phyloP scores from a whole-genome alignment of 345 rosid genomes.

The Citrus trifoliata region DNA sequence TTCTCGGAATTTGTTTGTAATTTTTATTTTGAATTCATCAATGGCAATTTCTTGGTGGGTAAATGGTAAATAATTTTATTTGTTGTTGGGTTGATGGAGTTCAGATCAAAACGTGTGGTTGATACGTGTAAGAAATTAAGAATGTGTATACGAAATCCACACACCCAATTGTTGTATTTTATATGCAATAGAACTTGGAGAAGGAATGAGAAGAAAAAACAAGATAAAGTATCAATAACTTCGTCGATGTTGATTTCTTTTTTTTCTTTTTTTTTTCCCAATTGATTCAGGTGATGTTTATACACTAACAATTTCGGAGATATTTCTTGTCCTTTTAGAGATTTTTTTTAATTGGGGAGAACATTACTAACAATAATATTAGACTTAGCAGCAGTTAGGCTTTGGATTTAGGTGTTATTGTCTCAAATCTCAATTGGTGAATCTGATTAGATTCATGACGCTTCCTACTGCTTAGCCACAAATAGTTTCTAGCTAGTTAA shows the following conservation, averaged over 20 bases:
- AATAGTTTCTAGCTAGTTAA: too few species aligned
- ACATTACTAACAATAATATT: too few species aligned
- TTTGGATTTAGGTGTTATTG: too few species aligned
- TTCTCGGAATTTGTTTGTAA: not conserved
- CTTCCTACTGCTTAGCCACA: too few species aligned
- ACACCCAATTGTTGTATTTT: not conserved
- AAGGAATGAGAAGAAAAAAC: not conserved
- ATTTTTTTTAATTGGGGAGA: too few species aligned
- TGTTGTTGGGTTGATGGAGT: not conserved
- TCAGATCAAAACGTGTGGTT: not conserved
- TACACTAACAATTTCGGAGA: too few species aligned
- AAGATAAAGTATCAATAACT: not conserved
- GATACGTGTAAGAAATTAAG: constrained; percentile 10
- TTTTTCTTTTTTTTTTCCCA: not conserved
- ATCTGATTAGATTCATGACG: too few species aligned
- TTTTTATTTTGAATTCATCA: constrained; percentile 11
- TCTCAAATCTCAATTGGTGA: too few species aligned
- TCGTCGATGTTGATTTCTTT: not conserved
- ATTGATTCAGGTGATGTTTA: not conserved
- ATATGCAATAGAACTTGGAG: not conserved
- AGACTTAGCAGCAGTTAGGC: too few species aligned
- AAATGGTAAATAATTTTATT: constrained; percentile 16
- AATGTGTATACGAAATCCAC: not conserved
- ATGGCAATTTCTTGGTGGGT: constrained; percentile 1
- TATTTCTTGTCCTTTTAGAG: too few species aligned